Conservation (phyloP, 768 basidiomycete genomes). For the Austroboletus eburneus region DNA sequence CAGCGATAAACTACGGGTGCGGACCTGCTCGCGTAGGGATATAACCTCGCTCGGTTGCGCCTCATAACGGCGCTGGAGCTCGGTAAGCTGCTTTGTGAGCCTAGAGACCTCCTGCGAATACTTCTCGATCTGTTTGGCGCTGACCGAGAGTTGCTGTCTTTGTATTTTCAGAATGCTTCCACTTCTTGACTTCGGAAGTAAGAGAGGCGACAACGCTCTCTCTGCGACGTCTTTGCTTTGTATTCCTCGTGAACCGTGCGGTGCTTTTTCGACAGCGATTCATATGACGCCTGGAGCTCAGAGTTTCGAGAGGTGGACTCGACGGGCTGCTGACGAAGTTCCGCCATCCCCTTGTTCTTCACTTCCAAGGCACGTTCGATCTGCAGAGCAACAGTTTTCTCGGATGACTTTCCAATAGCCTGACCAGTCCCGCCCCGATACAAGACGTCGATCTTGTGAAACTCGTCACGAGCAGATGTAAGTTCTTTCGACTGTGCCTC, state of each 20-base stretch:
- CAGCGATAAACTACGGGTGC: background rate
- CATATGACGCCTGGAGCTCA: constrained; percentile 2
- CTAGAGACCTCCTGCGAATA: background rate
- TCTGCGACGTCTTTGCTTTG: constrained; percentile 1
- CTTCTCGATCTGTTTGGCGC: background rate
- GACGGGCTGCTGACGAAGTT: constrained; percentile 3
- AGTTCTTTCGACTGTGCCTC: constrained; percentile 4
- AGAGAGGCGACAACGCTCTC: background rate
- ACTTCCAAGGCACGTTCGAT: background rate
- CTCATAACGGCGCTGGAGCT: background rate
- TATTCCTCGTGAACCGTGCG: background rate
- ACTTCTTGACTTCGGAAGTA: background rate
- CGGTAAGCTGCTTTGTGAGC: background rate
- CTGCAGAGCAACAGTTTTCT: background rate
- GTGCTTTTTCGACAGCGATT: background rate
- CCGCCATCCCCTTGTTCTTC: background rate
- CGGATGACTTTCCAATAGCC: too few relatives aligned
- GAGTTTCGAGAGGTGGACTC: background rate
- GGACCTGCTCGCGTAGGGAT: background rate
- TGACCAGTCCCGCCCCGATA: background rate
- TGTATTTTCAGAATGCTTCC: background rate
- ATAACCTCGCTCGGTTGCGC: background rate
- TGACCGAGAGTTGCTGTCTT: background rate
- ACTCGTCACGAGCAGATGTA: background rate
- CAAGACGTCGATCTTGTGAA: background rate